Base-by-base conservation (phyloP, 345 rosid species). In the Pelargonium nanum region DNA sequence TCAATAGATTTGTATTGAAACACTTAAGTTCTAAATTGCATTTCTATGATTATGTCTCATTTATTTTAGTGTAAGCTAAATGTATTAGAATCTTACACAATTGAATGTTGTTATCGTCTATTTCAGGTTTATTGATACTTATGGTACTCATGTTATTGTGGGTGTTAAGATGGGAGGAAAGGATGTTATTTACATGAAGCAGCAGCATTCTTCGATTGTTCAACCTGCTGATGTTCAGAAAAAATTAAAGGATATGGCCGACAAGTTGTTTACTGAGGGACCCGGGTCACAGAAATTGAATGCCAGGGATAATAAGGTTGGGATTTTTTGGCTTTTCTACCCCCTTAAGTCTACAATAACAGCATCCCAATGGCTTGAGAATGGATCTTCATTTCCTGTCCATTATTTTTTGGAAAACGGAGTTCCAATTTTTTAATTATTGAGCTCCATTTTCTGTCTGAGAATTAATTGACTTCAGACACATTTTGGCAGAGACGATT, bases 131-230 rank as follows among this genome's bases (percentile, higher is more conserved):
- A 76, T 79, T 25, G 74, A 68, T 12, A 76, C 62, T 55, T 76
- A 68, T 58, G 83, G 83, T 34, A 79, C 83, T 45, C 83, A 79
- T 66, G 66, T 79, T 56, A 66, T 79, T 68, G 78, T 76, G 19
- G 76, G 83, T 24, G 72, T 79, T 63, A 76, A 79, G 64, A 73
- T 76, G 83, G 83, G 83, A 19, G 83, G 83, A 68, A 79, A 74
- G 64, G 83, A 79, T 56, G 78, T 79, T 7, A 67, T 79, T 59
- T 74, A 71, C 53, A 61, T 74, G 63, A 79, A 79, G 57, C 81
- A 79, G 40, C 81, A 71, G 28, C 83, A 79, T 69, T 69, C 83
- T 16, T 76, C 83, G 57, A 65, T 60, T 60, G 69, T 79, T 50
- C 77, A 71, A 56, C 74, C 81, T 26, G 74, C 66, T 61, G 78